These are phyloP conservation scores for Brasilioporus rufonigricans DNA, from an alignment of 768 basidiomycete species.

Conservation along the genomic window DNA sequence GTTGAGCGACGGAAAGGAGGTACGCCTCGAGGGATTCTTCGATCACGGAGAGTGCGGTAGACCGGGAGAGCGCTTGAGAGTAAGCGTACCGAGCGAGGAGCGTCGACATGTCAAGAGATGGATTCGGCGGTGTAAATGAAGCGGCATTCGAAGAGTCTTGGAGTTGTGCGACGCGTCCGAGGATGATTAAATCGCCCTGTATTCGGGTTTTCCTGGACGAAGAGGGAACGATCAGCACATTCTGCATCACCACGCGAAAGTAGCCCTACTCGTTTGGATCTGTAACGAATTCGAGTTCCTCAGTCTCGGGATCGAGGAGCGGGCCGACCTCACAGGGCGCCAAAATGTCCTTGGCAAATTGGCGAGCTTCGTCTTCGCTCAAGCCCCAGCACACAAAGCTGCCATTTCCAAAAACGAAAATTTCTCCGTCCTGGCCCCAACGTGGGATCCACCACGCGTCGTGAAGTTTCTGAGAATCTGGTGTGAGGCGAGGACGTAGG, in stretches of 20 bases:
- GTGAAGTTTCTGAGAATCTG: conserved; percentile 58
- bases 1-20: conserved; percentile 73
- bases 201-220: conserved; percentile 73
- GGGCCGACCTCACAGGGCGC: conserved; percentile 59
- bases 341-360: conserved; percentile 65
- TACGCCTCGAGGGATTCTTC: conserved; percentile 83
- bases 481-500: conserved; percentile 55
- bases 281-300: conserved; percentile 89
- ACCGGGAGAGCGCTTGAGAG: conserved; percentile 88
- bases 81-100: conserved; percentile 87
- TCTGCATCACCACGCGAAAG: background rate
- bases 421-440: conserved; percentile 73
- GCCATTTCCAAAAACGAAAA: conserved; percentile 87
- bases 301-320: conserved; percentile 72
- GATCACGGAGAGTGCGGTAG: conserved; percentile 83
- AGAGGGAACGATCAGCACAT: conserved; percentile 2
- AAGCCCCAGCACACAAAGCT: conserved; percentile 91
- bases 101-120: conserved; percentile 64
- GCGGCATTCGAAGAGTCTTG: conserved; percentile 46
- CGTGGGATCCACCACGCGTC: conserved; percentile 80
- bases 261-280: conserved; percentile 76
- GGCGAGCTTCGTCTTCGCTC: conserved; percentile 67
- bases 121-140: conserved; percentile 47
- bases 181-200: conserved; percentile 89
- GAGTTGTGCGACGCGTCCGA: conserved; percentile 67